Evolutionary conservation across 2,329 filamentous ascomycete genomes (phyloP).

Genomic region (Grosmannia clavigera): DNA sequence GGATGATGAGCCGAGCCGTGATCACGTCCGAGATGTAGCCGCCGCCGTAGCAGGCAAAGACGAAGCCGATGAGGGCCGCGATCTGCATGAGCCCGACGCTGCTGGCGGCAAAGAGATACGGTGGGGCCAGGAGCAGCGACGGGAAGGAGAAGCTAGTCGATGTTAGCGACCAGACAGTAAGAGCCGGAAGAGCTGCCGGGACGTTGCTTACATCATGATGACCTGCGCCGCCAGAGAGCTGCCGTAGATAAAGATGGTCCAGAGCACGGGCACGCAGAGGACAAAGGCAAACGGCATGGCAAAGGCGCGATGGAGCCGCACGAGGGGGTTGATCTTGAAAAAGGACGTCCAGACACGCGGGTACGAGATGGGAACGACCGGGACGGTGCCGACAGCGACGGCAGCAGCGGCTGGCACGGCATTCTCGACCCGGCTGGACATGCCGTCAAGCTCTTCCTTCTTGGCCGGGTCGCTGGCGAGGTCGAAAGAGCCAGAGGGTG

Average conservation of each 20-base stretch:
- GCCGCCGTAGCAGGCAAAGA: not conserved
- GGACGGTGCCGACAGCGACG: not conserved
- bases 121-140: not conserved
- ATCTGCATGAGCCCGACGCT: not conserved
- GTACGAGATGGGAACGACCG: not conserved
- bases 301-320: not conserved
- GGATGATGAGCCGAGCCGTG: not conserved
- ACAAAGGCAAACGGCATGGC: not conserved
- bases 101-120: not conserved
- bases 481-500: too few species aligned
- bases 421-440: not conserved
- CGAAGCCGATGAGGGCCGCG: not conserved
- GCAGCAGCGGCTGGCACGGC: not conserved
- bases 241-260: not conserved
- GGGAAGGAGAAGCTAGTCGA: not conserved
- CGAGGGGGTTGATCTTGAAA: not conserved
- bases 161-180: not conserved
- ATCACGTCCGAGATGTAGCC: not conserved
- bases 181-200: not conserved
- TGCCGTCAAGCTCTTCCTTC: not conserved
- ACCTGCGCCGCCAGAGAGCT: not conserved
- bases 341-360: not conserved
- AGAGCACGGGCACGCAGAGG: not conserved
- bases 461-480: not conserved
- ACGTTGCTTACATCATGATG: not conserved